Evolutionary conservation across 2,329 filamentous ascomycete species (phyloP).

Genomic region (Trichophyton verrucosum): DNA sequence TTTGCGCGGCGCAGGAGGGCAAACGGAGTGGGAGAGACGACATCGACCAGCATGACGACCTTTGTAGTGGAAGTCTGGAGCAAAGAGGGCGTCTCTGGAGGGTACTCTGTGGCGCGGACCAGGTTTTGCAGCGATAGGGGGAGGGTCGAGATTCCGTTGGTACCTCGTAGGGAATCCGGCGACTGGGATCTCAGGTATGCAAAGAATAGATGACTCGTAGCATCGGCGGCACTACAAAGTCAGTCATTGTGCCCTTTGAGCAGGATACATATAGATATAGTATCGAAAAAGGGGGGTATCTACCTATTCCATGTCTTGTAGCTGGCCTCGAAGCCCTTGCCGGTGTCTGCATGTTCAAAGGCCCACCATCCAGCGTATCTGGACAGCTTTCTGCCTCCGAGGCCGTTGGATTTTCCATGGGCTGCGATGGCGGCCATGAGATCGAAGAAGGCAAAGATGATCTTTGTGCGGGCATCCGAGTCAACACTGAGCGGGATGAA

Average conservation of each 20-base stretch:
- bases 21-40: constrained; percentile 89
- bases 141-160: constrained; percentile 69
- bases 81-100: constrained; percentile 63
- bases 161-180: constrained; percentile 56
- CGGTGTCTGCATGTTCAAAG: constrained; percentile 78
- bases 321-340: constrained; percentile 85
- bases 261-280: background rate
- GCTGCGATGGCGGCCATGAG: constrained; percentile 81
- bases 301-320: constrained; percentile 80
- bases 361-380: constrained; percentile 98
- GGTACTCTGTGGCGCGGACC: constrained; percentile 86
- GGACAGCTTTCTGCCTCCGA: constrained; percentile 86
- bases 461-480: constrained; percentile 68
- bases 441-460: constrained; percentile 95
- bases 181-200: constrained; percentile 84
- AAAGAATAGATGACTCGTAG: constrained; percentile 94
- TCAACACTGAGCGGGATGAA: constrained; percentile 93
- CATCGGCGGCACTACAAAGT: constrained; percentile 59
- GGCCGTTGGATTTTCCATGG: constrained; percentile 82
- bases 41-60: constrained; percentile 93
- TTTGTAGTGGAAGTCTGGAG: constrained; percentile 72
- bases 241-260: too few relatives aligned
- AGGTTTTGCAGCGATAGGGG: constrained; percentile 86
- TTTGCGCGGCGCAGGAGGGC: constrained; percentile 77
- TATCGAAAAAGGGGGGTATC: constrained; percentile 19